These are phyloP conservation scores for Blastobotrys persicus DNA, from an alignment of 1,139 yeast species.

Conservation along the genomic window DNA sequence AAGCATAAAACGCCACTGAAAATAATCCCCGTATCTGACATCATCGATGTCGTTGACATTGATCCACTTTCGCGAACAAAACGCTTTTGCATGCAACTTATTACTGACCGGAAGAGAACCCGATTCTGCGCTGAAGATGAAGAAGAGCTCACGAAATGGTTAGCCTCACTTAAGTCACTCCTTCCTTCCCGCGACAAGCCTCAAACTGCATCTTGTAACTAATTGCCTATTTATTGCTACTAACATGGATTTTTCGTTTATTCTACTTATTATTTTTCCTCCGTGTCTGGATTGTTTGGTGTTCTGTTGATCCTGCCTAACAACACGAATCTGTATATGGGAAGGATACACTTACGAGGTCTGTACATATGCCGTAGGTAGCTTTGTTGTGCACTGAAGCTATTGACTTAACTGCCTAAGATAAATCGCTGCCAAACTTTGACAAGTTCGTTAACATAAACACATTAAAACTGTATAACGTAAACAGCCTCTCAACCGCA, in stretches of 20 bases:
- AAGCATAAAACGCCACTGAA: constrained; percentile 33
- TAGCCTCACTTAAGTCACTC: constrained; percentile 43
- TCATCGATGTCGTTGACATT: constrained; percentile 54
- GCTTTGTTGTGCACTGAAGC: too few species aligned
- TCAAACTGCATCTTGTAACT: background rate
- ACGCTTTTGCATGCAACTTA: constrained; percentile 48
- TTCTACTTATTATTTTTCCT: too few species aligned
- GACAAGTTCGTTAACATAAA: too few species aligned
- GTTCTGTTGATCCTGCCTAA: too few species aligned
- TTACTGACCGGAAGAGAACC: constrained; percentile 47
- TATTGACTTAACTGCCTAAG: too few species aligned
- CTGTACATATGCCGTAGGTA: too few species aligned
- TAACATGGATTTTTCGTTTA: background rate
- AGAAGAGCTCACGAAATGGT: constrained; percentile 51
- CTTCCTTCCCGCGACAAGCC: constrained; percentile 2
- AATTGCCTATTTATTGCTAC: constrained; percentile 1
- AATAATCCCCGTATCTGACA: constrained; percentile 38
- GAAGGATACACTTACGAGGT: too few species aligned
- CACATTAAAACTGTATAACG: too few species aligned
- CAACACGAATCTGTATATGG: too few species aligned
- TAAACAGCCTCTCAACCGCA: too few species aligned
- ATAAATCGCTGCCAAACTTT: too few species aligned
- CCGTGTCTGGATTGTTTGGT: too few species aligned
- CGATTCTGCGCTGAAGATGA: constrained; percentile 48
- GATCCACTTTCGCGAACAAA: constrained; percentile 49